Base-by-base conservation (phyloP, 2,329 filamentous ascomycete species). In the Diaporthe vaccinii region DNA sequence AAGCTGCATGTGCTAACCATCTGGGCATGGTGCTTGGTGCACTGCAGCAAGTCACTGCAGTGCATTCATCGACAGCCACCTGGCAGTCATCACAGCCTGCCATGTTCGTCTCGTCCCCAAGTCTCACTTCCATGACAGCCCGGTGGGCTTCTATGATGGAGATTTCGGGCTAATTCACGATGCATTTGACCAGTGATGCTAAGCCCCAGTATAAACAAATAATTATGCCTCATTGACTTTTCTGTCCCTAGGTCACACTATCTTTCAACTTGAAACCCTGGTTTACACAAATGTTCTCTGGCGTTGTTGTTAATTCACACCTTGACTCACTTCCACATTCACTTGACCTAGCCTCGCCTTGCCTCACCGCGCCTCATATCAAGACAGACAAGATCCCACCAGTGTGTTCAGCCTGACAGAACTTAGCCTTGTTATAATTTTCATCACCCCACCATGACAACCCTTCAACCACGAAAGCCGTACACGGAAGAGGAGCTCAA, bases 401-500 rank as follows among this genome's bases (percentile, higher is more conserved):
- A n/a, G n/a, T 31, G 22, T 55, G 34, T 20, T 31, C 36, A 55
- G 41, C 39, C 59, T 65, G 36, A 57, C 59, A 46, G 49, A 46
- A 46, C 4, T 8, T 15, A 28, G 58, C 34, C 7, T 44, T 20
- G 22, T 51, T 22, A 71, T 49, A 44, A 74, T 12, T n/a, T 46
- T 46, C 65, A 12, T 10, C n/a, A 49, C 28, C n/a, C 41, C 76
- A 81, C 77, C 73, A 98, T 98, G 96, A 94, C 96, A 17, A 93
- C 93, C 55, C 89, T 98, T 59, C 85, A 89, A 59, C 94, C 94
- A 67, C 91, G 95, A 74, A 87, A 90, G 74, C 91, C 94, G 0
- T 98, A 98, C 86, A 92, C 93, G 59, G 86, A 92, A 78, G 92
- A 94, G 76, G 96, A 98, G 89, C 91, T 98, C 68, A 87, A 89